Evolutionary conservation across 2,329 filamentous ascomycete species (phyloP).

Genomic region (Drechslerella coelobrocha): DNA sequence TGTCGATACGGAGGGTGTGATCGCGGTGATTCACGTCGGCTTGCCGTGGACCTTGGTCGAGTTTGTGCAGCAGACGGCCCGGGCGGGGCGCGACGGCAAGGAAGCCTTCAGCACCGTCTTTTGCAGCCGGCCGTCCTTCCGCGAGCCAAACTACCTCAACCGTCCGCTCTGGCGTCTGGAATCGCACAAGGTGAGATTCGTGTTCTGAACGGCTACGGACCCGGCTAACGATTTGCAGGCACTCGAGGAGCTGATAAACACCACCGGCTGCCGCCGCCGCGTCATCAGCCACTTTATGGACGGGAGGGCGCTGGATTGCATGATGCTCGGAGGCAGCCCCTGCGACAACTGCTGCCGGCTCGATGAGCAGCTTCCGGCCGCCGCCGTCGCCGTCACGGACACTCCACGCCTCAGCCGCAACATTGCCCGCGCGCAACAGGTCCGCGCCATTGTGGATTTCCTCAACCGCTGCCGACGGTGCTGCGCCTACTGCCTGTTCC

Average conservation of each 20-base stretch:
- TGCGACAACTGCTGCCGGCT: slow-evolving; percentile 9
- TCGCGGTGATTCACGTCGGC: slow-evolving; percentile 1
- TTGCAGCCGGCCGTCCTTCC: not conserved
- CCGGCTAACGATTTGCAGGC: not conserved
- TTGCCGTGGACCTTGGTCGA: slow-evolving; percentile 6
- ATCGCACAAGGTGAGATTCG: not conserved
- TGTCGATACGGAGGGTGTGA: slow-evolving; percentile 3
- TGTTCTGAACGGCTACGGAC: not conserved
- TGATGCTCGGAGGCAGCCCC: not conserved
- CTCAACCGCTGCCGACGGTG: not conserved
- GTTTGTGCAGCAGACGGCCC: not conserved
- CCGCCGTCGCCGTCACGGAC: not conserved
- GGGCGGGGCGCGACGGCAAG: slow-evolving; percentile 2
- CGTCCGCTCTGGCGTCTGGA: not conserved
- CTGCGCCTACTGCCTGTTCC: slow-evolving; percentile 15
- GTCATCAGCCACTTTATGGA: slow-evolving; percentile 2
- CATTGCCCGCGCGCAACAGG: not conserved
- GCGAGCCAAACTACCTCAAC: not conserved
- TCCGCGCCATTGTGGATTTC: not conserved
- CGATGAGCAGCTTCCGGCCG: not conserved
- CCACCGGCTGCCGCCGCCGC: slow-evolving; percentile 4
- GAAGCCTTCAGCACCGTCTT: not conserved
- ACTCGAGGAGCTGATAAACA: not conserved
- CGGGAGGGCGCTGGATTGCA: slow-evolving; percentile 4
- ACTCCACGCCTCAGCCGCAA: not conserved